A percentile compares a stretch with the other conserved stretches of the same genome.
These are phyloP conservation scores for Teratosphaeria viscida DNA, from an alignment of 2,329 filamentous ascomycete species.

Conservation along the genomic window DNA sequence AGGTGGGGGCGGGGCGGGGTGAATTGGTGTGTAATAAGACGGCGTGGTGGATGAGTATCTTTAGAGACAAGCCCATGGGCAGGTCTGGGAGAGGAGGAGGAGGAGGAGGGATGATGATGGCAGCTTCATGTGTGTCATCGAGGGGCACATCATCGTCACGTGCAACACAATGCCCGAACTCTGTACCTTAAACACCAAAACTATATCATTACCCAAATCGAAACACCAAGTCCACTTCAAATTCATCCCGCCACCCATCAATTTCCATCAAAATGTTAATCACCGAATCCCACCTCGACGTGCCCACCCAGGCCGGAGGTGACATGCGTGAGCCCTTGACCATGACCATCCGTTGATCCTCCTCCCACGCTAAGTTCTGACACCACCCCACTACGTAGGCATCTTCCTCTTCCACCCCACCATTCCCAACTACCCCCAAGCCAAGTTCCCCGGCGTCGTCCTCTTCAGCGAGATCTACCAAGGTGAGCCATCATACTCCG, in stretches of 20 bases:
- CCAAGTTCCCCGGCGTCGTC: constrained; percentile 78
- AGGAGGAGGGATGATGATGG: not conserved
- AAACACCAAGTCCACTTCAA: too few relatives aligned
- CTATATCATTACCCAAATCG: not conserved
- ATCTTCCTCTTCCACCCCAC: constrained; percentile 83
- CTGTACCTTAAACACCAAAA: not conserved
- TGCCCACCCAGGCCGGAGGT: constrained; percentile 48
- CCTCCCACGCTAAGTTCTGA: constrained; percentile 6
- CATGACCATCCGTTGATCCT: not conserved
- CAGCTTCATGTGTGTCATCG: not conserved
- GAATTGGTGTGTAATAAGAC: not conserved
- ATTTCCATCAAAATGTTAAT: constrained; percentile 1
- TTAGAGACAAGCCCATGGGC: not conserved
- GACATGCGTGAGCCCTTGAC: constrained; percentile 44
- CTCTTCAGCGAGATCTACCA: constrained; percentile 95
- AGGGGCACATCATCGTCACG: not conserved
- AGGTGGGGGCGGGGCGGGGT: not conserved
- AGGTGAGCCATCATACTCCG: constrained; percentile 41
- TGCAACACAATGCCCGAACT: not conserved
- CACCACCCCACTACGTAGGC: constrained; percentile 40
- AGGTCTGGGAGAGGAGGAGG: not conserved
- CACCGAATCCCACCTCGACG: constrained; percentile 46
- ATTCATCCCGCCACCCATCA: too few relatives aligned
- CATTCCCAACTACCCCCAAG: constrained; percentile 75
- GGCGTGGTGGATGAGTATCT: not conserved